phyloP scores from a whole-genome alignment of 495 filamentous ascomycete species.

The Sabuloglossum arenarium region DNA sequence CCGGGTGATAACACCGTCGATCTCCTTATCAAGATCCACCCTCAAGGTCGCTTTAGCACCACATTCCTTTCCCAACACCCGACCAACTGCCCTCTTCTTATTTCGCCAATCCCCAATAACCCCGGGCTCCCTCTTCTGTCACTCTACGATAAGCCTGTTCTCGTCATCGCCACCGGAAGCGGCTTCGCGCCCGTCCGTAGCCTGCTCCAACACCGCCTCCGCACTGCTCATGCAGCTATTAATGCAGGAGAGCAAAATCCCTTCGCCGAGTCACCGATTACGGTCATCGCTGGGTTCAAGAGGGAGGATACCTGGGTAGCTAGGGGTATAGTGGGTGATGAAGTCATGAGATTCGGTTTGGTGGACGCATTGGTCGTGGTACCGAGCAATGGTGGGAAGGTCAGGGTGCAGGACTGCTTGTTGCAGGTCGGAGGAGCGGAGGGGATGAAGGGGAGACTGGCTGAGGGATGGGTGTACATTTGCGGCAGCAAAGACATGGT shows the following conservation, averaged over 20 bases:
- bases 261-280: neutral
- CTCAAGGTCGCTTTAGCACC: constrained; percentile 11
- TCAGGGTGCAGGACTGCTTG: too few species aligned
- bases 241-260: neutral
- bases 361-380: too few species aligned
- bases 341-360: too few species aligned
- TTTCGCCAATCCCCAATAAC: neutral
- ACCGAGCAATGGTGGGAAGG: too few species aligned
- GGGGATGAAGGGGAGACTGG: neutral
- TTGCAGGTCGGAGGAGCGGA: too few species aligned
- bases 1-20: neutral
- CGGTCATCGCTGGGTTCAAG: neutral
- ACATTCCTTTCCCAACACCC: constrained; percentile 5
- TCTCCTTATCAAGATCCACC: constrained; percentile 10
- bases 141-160: constrained; percentile 1
- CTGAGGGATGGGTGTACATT: neutral
- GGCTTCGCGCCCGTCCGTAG: constrained; percentile 13
- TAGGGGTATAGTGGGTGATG: neutral
- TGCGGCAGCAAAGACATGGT: neutral
- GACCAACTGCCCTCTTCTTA: neutral
- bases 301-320: neutral
- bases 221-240: neutral
- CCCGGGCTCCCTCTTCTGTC: neutral
- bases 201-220: constrained; percentile 10
- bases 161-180: constrained; percentile 14